A percentile compares a stretch with the other conserved stretches of the same genome.
Conservation (phyloP, 2,329 filamentous ascomycete species). For the Colletotrichum tropicale region DNA sequence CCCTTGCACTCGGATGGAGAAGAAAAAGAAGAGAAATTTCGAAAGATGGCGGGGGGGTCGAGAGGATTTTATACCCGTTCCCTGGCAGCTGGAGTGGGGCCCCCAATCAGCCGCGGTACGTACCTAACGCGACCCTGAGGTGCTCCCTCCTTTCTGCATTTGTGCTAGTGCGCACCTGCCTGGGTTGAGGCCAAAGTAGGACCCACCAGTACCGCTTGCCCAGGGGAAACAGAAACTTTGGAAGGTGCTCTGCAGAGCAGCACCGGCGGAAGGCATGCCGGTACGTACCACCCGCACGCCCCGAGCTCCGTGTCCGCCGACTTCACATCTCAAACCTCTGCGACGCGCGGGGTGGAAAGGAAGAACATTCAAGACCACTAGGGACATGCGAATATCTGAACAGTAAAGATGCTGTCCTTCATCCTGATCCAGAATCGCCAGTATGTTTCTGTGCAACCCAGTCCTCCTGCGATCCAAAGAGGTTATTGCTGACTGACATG, state of each 20-base stretch:
- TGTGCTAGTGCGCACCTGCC: neutral
- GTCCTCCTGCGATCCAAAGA: neutral
- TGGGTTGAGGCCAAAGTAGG: neutral
- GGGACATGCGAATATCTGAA: conserved; percentile 7
- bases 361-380: neutral
- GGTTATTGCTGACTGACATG: neutral
- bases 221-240: neutral
- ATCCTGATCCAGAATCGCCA: conserved; percentile 86
- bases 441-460: conserved; percentile 44
- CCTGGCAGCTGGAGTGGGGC: neutral
- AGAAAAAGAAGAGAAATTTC: conserved; percentile 41
- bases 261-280: neutral
- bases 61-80: conserved; percentile 16
- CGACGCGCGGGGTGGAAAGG: neutral
- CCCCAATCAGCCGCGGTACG: neutral
- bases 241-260: neutral
- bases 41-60: neutral
- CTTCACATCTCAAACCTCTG: conserved; percentile 11
- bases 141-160: neutral
- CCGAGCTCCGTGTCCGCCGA: conserved; percentile 14
- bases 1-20: conserved; percentile 72
- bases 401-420: conserved; percentile 68
- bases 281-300: conserved; percentile 9
- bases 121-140: neutral
- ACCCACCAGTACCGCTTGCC: neutral